Evolutionary conservation across 768 basidiomycete genomes (phyloP).

Genomic region (Tylopilus felleus): DNA sequence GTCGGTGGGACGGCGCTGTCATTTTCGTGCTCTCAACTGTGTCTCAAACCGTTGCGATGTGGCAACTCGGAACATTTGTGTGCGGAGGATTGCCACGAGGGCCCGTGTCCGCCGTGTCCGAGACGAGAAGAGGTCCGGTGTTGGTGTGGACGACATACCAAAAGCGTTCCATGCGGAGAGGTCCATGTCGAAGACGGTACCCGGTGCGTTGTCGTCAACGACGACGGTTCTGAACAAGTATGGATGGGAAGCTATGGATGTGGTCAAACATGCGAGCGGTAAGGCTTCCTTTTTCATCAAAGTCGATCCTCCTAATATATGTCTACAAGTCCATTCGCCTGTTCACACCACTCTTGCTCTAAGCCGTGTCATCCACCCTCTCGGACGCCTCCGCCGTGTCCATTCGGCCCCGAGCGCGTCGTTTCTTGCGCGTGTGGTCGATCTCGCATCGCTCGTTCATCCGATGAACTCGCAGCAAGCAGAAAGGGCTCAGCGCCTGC

Average conservation of each 20-base stretch:
- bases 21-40: constrained; percentile 37
- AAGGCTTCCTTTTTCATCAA: constrained; percentile 11
- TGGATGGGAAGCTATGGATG: constrained; percentile 75
- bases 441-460: constrained; percentile 38
- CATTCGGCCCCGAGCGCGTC: constrained; percentile 64
- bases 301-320: background rate
- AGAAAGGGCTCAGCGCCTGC: background rate
- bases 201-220: constrained; percentile 26
- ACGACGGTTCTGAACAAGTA: constrained; percentile 34
- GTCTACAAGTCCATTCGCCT: constrained; percentile 58
- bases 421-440: constrained; percentile 84
- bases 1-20: constrained; percentile 40
- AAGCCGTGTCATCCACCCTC: constrained; percentile 78
- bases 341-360: constrained; percentile 71
- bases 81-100: constrained; percentile 67
- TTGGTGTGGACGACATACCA: constrained; percentile 74
- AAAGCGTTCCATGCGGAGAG: constrained; percentile 63
- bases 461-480: constrained; percentile 15
- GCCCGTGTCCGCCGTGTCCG: constrained; percentile 65
- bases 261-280: constrained; percentile 56
- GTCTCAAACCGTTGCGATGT: constrained; percentile 53
- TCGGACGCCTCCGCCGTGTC: constrained; percentile 55
- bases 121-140: constrained; percentile 56
- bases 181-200: constrained; percentile 43
- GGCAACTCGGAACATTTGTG: constrained; percentile 68